Percentiles rank a stretch among this genome's conserved stretches.
phyloP scores from a whole-genome alignment of 1,284 basidiomycete genomes.

The Inonotus hispidus region DNA sequence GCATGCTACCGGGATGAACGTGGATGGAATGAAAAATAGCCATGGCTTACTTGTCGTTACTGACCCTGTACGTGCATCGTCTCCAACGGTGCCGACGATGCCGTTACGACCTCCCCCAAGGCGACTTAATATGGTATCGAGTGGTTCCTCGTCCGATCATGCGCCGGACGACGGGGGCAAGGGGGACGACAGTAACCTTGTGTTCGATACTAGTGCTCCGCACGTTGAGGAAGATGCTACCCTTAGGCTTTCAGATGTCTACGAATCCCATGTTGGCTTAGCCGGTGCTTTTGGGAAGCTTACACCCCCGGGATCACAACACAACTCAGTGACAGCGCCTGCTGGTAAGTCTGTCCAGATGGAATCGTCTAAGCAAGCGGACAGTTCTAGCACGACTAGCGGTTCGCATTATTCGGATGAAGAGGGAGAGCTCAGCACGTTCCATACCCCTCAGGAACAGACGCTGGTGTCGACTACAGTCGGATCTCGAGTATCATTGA shows the following conservation, averaged over 20 bases:
- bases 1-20: background rate
- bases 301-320: constrained; percentile 8
- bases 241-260: constrained; percentile 9
- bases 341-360: background rate
- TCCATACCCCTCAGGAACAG: constrained; percentile 21
- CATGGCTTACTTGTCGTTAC: constrained; percentile 19
- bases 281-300: constrained; percentile 6
- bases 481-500: constrained; percentile 31
- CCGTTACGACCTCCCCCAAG: constrained; percentile 62
- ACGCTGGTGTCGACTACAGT: constrained; percentile 22
- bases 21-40: background rate
- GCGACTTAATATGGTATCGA: constrained; percentile 25
- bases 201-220: background rate
- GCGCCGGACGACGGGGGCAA: background rate
- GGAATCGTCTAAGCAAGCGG: background rate
- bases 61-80: constrained; percentile 47
- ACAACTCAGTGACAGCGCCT: constrained; percentile 11
- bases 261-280: constrained; percentile 12
- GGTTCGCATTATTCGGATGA: constrained; percentile 29
- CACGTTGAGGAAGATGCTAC: background rate
- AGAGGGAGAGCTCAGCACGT: constrained; percentile 23
- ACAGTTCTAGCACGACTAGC: constrained; percentile 23
- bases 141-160: constrained; percentile 42
- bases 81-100: constrained; percentile 46
- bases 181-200: background rate